Base-by-base conservation (phyloP, 306 rosid genomes). In the Herpetospermum pedunculosum region DNA sequence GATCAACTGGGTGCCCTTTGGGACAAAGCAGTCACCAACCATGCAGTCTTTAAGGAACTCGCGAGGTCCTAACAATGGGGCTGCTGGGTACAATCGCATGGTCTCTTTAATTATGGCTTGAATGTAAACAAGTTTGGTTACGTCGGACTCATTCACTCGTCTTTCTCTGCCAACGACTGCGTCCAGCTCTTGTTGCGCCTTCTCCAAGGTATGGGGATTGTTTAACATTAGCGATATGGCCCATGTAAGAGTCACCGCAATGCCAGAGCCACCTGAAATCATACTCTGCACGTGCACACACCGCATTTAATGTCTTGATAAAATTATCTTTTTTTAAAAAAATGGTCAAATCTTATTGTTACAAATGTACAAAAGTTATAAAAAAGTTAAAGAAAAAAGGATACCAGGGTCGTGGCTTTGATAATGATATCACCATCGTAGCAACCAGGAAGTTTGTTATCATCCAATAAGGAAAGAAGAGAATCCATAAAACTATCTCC, bases 71-170 rank as follows among this genome's bases (percentile, higher is more conserved):
- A 11, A 41, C 0, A 90, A 74, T 3, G 88, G 88, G 5, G 21
- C 86, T 0, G 82, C 37, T 26, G 90, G 92, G 23, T 85, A 83
- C 48, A 89, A 54, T 0, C 96, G 83, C 37, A 87, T 0, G 0
- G 89, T 79, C 70, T 89, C 92, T 53, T 84, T 90, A 3, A 85
- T 18, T 18, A 80, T 76, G 49, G 87, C 84, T 63, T 86, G 70
- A 1, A 90, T 38, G 69, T 88, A 88, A 4, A 38, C 78, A 4
- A 88, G 18, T 0, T 83, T 83, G 3, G n/a, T 34, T 1, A 85
- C n/a, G n/a, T n/a, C n/a, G n/a, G n/a, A n/a, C n/a, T n/a, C n/a
- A n/a, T n/a, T n/a, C n/a, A n/a, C n/a, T 0, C 5, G 2, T 63
- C 82, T 60, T 26, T 62, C 63, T 15, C 50, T 63, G n/a, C 84